Base-by-base conservation (phyloP, 768 basidiomycete species). In the Rhizopogon vinicolor region DNA sequence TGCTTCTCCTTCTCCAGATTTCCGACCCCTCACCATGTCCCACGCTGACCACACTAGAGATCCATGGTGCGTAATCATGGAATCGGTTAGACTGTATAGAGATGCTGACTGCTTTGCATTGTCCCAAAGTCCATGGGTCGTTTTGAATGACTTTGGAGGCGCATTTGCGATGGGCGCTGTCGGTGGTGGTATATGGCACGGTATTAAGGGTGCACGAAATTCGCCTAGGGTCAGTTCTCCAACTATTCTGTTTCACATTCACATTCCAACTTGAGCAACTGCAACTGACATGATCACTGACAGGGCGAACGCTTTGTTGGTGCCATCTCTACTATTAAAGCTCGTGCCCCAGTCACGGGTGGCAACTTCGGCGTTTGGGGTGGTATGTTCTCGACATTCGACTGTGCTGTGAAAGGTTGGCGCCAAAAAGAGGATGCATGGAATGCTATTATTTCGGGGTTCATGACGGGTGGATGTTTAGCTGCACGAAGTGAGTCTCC, bases 401-500 rank as follows among this genome's bases (percentile, higher is more conserved):
- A 98, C 72, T 99, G 97, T 71, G 94, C 94, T 1, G 89, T 99
- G 63, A 98, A 99, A 74, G 92, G 93, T 13, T 92, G 85, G 78
- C 81, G 94, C 69, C 93, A 97, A 76, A 97, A 98, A 70, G 94
- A 97, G 73, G 95, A 97, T 71, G 91, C 96, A 51, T 99, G 94
- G 94, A 99, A 99, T 68, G 94, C 94, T 41, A 98, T 99, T 65
- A 88, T 97, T 51, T 93, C 94, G 25, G 97, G 97, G 44, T 99
- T 99, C 76, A 83, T 97, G 86, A 98, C 97, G 9, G 97, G 97
- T 72, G 97, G 97, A 53, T 95, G 91, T 70, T 74, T 98, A 52
- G 97, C 96, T 55, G 82, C 90, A 58, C 83, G 96, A 76, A 92
- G 96, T 97, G 71, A 74, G 91, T 86, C 31, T 19, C 8, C 31